Base-by-base conservation (phyloP, 495 filamentous ascomycete species). In the Delitschia confertaspora region DNA sequence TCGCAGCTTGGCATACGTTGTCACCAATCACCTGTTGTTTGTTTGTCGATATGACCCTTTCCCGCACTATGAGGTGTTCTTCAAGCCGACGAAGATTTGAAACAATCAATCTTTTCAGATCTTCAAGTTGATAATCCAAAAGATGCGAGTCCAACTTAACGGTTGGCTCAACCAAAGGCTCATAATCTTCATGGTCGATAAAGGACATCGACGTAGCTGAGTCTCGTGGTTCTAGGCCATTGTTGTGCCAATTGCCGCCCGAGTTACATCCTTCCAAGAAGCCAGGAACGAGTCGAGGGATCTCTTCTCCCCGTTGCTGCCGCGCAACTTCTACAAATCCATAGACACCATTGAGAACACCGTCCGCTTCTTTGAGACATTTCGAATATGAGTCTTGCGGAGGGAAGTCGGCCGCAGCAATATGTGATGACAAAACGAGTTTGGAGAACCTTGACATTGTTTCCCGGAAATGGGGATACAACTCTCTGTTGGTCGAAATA, bases 381-480 rank as follows among this genome's bases (percentile, higher is more conserved):
- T 98, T 98, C 33, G 88, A 74, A 45, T 85, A 80, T 2, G 89
- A 93, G 59, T 98, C 91, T 25, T 72, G 68, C 27, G 76, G 69
- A 16, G 88, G 86, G 77, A 83, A 95, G 61, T 96, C 91, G 21
- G 89, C 82, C 17, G 89, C 85, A 25, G 91, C 91, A 58, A 96
- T 94, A 61, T 96, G 91, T n/a, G 91, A 95, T 16, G 89, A 96
- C 24, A 98, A 76, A 17, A 98, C 93, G 26, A 98, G 71, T 62
- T 96, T 98, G 26, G 93, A 96, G 65, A 96, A 96, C 53, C 91
- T 85, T 4, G 91, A 96, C 91, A 98, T 98, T 82, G 95, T 95
- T 59, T 95, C 93, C 37, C 93, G 76, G 64, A 95, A 98, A 66
- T 96, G 87, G 21, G 93, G 91, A 56, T 96, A 95, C 31, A 98